Base-by-base conservation (phyloP, 2,329 filamentous ascomycete genomes). In the Cryphonectria nitschkei region DNA sequence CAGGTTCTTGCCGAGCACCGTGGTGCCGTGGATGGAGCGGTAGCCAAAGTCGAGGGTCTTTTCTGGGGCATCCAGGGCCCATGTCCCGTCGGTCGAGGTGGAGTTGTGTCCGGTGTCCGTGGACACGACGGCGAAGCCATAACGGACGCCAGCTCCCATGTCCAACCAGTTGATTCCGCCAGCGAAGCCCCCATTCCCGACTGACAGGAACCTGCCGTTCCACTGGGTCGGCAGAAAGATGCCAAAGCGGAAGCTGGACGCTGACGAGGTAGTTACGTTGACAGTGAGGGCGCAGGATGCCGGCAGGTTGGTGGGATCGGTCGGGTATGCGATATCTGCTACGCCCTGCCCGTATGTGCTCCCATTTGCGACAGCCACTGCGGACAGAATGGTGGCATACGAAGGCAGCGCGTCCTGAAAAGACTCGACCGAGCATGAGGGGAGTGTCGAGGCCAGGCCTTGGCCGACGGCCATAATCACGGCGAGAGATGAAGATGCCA, bases 1-100 rank as follows among this genome's bases (percentile, higher is more conserved):
- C 46, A 89, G 77, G 63, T 80, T 60, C 76, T 89, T 89, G 7
- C 83, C 83, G 2, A 85, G 74, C 0, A 82, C 81, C 0, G 86
- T 81, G 2, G 85, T 85, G 7, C 84, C 85, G 74, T 89, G 86
- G 73, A 83, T 78, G 9, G 82, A 80, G 19, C 82, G 77, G 72
- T 78, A 79, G 3, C 80, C 82, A 79, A 82, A 85, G 75, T 84
- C 82, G 13, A 76, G 76, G 13, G 79, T 70, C 34, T 72, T 75
- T 70, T 83, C 82, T 0, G 79, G 77, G 61, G 79, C 75, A 62
- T 81, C 75, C 5, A 81, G 72, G 1, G 79, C 82, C 84, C 84
- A 85, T 22, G 76, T 71, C 1, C 77, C 75, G 62, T 81, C 80
- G 1, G 19, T 34, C 0, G 73, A 22, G 1, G 70, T 71, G 5